Evolutionary conservation across 2,329 filamentous ascomycete species (phyloP).

Genomic region (Alternaria brassicae): DNA sequence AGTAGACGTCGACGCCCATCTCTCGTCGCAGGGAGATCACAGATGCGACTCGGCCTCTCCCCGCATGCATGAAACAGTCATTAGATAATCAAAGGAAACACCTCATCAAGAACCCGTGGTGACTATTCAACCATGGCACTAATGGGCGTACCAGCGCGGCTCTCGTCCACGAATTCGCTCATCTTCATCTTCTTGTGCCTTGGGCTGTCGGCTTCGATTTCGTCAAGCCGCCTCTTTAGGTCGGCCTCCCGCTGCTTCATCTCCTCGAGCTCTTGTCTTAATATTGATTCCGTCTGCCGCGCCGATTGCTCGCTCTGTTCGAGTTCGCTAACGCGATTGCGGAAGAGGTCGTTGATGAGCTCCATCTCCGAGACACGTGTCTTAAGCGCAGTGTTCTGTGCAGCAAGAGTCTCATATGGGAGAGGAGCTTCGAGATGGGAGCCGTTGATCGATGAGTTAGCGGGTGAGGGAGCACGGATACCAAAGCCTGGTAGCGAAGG

Average conservation of each 20-base stretch:
- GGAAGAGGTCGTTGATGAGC: slow-evolving; percentile 81
- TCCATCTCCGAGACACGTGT: slow-evolving; percentile 95
- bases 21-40: slow-evolving; percentile 4
- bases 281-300: slow-evolving; percentile 62
- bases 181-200: slow-evolving; percentile 64
- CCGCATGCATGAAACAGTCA: slow-evolving; percentile 19
- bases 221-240: slow-evolving; percentile 81
- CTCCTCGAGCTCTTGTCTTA: slow-evolving; percentile 72
- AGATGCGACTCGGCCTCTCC: slow-evolving; percentile 12
- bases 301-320: slow-evolving; percentile 76
- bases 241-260: slow-evolving; percentile 80
- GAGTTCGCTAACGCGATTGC: slow-evolving; percentile 72
- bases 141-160: slow-evolving; percentile 46
- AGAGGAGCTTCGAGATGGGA: slow-evolving; percentile 74
- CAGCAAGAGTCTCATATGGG: slow-evolving; percentile 79
- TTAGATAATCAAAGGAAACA: slow-evolving; percentile 19
- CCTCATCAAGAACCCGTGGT: slow-evolving; percentile 2
- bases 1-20: slow-evolving; percentile 36
- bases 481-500: slow-evolving; percentile 55
- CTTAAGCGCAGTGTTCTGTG: slow-evolving; percentile 85
- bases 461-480: slow-evolving; percentile 62
- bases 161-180: slow-evolving; percentile 61
- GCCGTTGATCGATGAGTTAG: slow-evolving; percentile 63
- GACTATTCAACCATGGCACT: slow-evolving; percentile 39
- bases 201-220: slow-evolving; percentile 59